Conservation (phyloP, 202 grass and related monocot species). For the Carex sylvatica region DNA sequence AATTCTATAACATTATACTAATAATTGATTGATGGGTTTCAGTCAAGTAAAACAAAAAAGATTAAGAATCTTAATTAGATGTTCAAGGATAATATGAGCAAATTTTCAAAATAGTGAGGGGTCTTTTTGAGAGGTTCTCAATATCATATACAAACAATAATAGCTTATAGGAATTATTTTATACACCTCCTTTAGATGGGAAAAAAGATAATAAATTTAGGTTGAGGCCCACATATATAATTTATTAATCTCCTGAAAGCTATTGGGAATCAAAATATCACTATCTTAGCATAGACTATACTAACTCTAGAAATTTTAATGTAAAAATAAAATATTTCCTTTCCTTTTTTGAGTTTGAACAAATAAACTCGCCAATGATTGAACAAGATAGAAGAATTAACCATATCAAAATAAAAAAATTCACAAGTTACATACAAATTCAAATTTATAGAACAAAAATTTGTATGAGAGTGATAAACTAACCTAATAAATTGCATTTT, state of each 20-base stretch:
- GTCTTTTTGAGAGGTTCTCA: not conserved
- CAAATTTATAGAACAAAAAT: conserved; percentile 7
- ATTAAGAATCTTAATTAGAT: not conserved
- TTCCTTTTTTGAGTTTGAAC: conserved; percentile 1
- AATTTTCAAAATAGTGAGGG: not conserved
- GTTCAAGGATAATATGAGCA: not conserved
- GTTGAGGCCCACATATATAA: conserved; percentile 4
- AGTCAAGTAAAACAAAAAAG: not conserved
- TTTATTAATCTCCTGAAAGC: conserved; percentile 41
- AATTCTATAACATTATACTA: not conserved
- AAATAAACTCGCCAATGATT: conserved; percentile 12
- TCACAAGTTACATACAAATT: not conserved
- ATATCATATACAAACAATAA: not conserved
- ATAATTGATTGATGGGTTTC: not conserved
- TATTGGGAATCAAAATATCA: conserved; percentile 44
- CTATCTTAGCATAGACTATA: conserved; percentile 29
- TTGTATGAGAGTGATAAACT: conserved; percentile 22
- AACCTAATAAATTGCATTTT: conserved; percentile 57
- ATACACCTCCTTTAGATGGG: not conserved
- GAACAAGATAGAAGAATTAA: conserved; percentile 12
- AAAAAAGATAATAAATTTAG: not conserved
- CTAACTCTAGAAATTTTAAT: conserved; percentile 16
- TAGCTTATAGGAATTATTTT: not conserved
- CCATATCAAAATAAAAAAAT: not conserved
- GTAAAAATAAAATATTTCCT: not conserved